These are phyloP conservation scores for Aurantiochytrium sp. DNA, from an alignment of 108 stramenopile genomes.

Conservation along the genomic window DNA sequence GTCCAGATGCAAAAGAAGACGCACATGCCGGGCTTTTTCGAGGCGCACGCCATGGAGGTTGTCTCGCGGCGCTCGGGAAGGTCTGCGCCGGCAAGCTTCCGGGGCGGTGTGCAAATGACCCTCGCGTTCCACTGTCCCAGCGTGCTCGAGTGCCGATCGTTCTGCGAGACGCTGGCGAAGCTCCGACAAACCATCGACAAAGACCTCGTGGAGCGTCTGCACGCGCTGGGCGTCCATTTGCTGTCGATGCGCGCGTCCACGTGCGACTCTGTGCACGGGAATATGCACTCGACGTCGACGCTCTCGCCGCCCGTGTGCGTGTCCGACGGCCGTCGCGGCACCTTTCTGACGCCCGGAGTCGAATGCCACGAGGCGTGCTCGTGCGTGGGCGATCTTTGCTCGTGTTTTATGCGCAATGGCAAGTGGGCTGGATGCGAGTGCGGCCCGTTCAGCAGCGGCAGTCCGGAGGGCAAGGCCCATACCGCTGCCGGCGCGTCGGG, in stretches of 20 bases:
- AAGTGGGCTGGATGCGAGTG: constrained; percentile 3
- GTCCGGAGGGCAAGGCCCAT: too few relatives aligned
- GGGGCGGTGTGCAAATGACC: not conserved
- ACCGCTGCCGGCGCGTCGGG: too few relatives aligned
- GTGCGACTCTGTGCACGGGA: not conserved
- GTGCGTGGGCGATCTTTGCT: not conserved
- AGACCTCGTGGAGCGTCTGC: not conserved
- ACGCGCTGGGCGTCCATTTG: not conserved
- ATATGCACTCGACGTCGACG: not conserved
- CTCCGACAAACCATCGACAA: not conserved
- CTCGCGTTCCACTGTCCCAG: not conserved
- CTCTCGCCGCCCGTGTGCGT: not conserved
- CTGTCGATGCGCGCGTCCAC: not conserved
- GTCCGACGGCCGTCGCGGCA: not conserved
- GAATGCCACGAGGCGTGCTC: not conserved
- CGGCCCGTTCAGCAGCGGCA: not conserved
- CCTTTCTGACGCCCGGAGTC: not conserved
- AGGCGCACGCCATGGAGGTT: not conserved
- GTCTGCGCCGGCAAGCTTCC: not conserved
- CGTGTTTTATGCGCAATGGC: constrained; percentile 13
- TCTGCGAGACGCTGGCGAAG: not conserved
- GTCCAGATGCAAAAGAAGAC: not conserved
- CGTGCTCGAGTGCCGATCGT: not conserved
- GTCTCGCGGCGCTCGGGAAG: not conserved
- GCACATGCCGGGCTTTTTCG: not conserved